Evolutionary conservation across 257 asterid genomes (phyloP), one percentile per base, ranked within the genome.

Genomic region (Salvia miltiorrhiza): DNA sequence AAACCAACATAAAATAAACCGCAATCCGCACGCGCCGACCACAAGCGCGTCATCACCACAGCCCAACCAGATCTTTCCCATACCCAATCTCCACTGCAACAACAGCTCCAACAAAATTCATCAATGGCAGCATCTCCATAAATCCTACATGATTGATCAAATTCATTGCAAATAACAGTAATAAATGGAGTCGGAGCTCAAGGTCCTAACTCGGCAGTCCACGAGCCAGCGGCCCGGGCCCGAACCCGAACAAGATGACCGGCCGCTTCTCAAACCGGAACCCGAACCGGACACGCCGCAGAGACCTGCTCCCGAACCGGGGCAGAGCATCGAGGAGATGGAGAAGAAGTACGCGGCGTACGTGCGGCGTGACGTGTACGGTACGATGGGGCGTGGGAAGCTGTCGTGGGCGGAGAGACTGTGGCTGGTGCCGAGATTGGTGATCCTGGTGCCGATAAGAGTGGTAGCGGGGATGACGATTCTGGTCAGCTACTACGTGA

Each of bases 311-410:
- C 64, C 28, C n/a, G 48, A 17, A 4, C 62, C 79, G 39, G 65
- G n/a, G 69, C 69, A 73, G 2, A 81, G 70, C 78, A 63, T 87
- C 17, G 97, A 85, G 16, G 96, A 90, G 75, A 69, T 90, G 68
- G 93, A 93, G 84, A 81, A 74, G 67, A 87, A 84, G 77, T 93
- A 70, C 77, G 95, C 91, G 0, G 86, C 97, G 0, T 90, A 30
- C 43, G 96, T 86, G 4, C 78, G 99, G 73, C 77, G 73, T 56
- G 99, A 93, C 37, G 82, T 80, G 63, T 93, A 88, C 68, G 99
- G 99, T 9, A 39, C 76, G n/a, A 81, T 84, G 96, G 99, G 99
- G 19, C 74, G 84, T 16, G 97, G 87, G 20, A 83, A 76, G 54
- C 65, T 90, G 64, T 87, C 94, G 0, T 84, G 81, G 86, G 30